Conservation (phyloP, 208 protist genomes). For the Acanthamoeba healyi region DNA sequence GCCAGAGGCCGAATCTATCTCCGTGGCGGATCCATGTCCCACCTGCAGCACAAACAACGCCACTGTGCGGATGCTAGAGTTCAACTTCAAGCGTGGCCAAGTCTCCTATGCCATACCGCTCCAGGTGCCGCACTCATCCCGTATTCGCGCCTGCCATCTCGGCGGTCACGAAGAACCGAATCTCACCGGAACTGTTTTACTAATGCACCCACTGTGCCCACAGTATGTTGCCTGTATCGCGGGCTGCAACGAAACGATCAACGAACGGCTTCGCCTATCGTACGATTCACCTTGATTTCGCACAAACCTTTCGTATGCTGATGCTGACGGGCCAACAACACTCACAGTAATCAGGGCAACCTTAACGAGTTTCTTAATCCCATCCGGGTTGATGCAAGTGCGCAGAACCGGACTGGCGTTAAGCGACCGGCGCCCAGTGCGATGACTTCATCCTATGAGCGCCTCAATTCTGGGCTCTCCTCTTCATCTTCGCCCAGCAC, state of each 20-base stretch:
- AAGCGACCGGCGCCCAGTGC: background rate
- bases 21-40: background rate
- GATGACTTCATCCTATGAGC: background rate
- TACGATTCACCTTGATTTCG: too few relatives aligned
- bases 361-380: background rate
- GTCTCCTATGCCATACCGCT: background rate
- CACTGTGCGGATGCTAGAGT: conserved; percentile 29
- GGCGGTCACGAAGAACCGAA: too few relatives aligned
- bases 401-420: background rate
- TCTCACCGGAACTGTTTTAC: too few relatives aligned
- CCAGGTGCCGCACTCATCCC: background rate
- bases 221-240: too few relatives aligned
- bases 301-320: too few relatives aligned
- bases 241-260: too few relatives aligned
- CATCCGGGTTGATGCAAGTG: background rate
- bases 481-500: background rate
- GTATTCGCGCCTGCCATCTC: too few relatives aligned
- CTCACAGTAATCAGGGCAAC: background rate
- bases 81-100: conserved; percentile 19
- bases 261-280: too few relatives aligned
- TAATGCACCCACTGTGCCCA: too few relatives aligned
- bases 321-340: too few relatives aligned
- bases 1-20: background rate
- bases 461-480: background rate
- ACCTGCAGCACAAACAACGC: background rate